A percentile compares a stretch with the other conserved stretches of the same genome.
These are phyloP conservation scores for Xylona heveae DNA, from an alignment of 495 filamentous ascomycete genomes.

Conservation along the genomic window DNA sequence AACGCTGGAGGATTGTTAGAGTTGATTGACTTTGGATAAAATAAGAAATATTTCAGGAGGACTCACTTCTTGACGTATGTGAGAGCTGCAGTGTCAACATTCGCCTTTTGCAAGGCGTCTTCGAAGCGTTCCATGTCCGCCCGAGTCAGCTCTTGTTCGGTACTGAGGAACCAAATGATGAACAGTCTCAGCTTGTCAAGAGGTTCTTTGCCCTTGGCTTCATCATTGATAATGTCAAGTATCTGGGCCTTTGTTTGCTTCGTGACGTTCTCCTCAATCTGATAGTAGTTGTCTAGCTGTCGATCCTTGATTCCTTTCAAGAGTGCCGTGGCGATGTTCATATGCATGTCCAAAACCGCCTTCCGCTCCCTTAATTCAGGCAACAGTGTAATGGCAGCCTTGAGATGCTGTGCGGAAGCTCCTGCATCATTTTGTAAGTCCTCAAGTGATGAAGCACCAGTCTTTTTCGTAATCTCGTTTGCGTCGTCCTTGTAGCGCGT, in stretches of 20 bases:
- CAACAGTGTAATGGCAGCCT: conserved; percentile 79
- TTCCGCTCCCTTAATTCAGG: conserved; percentile 89
- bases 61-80: conserved; percentile 66
- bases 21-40: too few species aligned
- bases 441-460: conserved; percentile 79
- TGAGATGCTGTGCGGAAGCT: conserved; percentile 80
- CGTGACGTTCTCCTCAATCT: conserved; percentile 82
- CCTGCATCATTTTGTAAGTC: conserved; percentile 79
- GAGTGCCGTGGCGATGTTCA: conserved; percentile 85
- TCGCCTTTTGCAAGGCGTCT: conserved; percentile 55
- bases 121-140: conserved; percentile 74
- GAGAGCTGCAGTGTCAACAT: conserved; percentile 52
- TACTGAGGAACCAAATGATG: conserved; percentile 94
- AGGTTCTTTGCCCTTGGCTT: conserved; percentile 61
- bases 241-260: conserved; percentile 86
- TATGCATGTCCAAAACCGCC: conserved; percentile 86
- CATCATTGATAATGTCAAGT: conserved; percentile 65
- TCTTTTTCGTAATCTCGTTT: conserved; percentile 83
- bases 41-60: conserved; percentile 3
- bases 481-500: conserved; percentile 92
- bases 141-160: conserved; percentile 68
- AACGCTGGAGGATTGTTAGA: conserved; percentile 36
- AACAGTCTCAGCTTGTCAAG: conserved; percentile 82
- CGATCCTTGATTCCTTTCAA: conserved; percentile 83
- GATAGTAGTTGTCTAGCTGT: conserved; percentile 88